A percentile compares a stretch with the other conserved stretches of the same genome.
Conservation (phyloP, 306 rosid species). For the Lathyrus sativus region DNA sequence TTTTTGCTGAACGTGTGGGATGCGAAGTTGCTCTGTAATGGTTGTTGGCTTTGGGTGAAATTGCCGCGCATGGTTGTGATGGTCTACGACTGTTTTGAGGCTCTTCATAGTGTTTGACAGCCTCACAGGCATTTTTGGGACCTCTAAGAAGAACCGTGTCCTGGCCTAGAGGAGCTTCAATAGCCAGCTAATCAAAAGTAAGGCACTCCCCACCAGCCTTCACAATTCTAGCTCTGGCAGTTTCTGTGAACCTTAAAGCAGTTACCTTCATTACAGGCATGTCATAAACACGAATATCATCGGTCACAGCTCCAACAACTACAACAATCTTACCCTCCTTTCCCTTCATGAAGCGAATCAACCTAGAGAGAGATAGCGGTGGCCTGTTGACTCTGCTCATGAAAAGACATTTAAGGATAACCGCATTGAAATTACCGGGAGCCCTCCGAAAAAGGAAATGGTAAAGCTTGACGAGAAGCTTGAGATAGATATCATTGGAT, state of each 20-base stretch:
- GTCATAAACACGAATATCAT: slow-evolving; percentile 54
- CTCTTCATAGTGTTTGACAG: slow-evolving; percentile 69
- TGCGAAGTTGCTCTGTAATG: too few relatives aligned
- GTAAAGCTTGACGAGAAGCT: slow-evolving; percentile 75
- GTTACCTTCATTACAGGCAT: slow-evolving; percentile 59
- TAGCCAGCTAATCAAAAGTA: slow-evolving; percentile 62
- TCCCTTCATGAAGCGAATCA: slow-evolving; percentile 58
- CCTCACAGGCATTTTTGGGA: slow-evolving; percentile 71
- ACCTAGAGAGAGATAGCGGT: slow-evolving; percentile 64
- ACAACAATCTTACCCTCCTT: slow-evolving; percentile 64
- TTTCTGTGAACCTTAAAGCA: slow-evolving; percentile 75
- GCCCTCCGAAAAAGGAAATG: slow-evolving; percentile 70
- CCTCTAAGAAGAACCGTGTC: slow-evolving; percentile 67
- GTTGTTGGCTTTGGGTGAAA: too few relatives aligned
- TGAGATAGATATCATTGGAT: slow-evolving; percentile 77
- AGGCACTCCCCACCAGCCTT: slow-evolving; percentile 75
- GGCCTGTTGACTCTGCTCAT: slow-evolving; percentile 80
- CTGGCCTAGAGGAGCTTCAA: slow-evolving; percentile 67
- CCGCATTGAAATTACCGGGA: slow-evolving; percentile 55
- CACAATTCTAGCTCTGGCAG: slow-evolving; percentile 70
- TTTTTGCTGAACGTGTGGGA: too few relatives aligned
- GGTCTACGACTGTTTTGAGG: too few relatives aligned
- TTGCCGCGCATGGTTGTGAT: too few relatives aligned
- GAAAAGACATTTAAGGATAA: slow-evolving; percentile 63
- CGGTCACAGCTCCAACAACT: slow-evolving; percentile 62